Evolutionary conservation across 2,329 filamentous ascomycete genomes (phyloP).

Genomic region (Ophiosphaerella narmari): DNA sequence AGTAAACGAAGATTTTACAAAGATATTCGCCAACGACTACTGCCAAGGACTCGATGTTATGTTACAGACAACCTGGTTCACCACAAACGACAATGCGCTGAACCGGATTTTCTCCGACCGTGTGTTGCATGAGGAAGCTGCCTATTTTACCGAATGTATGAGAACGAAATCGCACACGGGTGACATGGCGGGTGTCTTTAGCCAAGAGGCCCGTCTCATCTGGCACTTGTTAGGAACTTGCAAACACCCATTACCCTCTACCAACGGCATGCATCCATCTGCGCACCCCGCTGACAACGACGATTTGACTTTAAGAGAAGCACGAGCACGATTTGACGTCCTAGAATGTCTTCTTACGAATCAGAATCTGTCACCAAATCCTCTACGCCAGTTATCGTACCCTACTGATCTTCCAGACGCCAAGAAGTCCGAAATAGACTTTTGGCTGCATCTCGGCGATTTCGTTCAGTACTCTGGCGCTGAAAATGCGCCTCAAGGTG

Average conservation of each 20-base stretch:
- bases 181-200: constrained; percentile 49
- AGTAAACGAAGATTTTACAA: constrained; percentile 38
- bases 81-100: constrained; percentile 55
- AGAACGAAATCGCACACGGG: constrained; percentile 26
- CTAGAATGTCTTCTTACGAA: constrained; percentile 79
- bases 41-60: constrained; percentile 39
- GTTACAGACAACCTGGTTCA: constrained; percentile 82
- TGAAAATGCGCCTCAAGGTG: constrained; percentile 59
- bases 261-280: constrained; percentile 50
- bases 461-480: constrained; percentile 70
- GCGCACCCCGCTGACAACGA: constrained; percentile 46
- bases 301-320: constrained; percentile 66
- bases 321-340: constrained; percentile 69
- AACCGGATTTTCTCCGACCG: constrained; percentile 57
- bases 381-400: constrained; percentile 58
- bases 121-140: constrained; percentile 40
- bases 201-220: constrained; percentile 63
- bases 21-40: constrained; percentile 44
- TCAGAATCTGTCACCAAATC: constrained; percentile 65
- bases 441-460: constrained; percentile 80
- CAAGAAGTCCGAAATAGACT: constrained; percentile 65
- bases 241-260: constrained; percentile 44
- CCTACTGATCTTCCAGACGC: constrained; percentile 47
- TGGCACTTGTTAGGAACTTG: constrained; percentile 64
- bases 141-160: constrained; percentile 41